These are phyloP conservation scores for Trichosporon asahii DNA, from an alignment of 1,284 basidiomycete genomes.

Conservation along the genomic window DNA sequence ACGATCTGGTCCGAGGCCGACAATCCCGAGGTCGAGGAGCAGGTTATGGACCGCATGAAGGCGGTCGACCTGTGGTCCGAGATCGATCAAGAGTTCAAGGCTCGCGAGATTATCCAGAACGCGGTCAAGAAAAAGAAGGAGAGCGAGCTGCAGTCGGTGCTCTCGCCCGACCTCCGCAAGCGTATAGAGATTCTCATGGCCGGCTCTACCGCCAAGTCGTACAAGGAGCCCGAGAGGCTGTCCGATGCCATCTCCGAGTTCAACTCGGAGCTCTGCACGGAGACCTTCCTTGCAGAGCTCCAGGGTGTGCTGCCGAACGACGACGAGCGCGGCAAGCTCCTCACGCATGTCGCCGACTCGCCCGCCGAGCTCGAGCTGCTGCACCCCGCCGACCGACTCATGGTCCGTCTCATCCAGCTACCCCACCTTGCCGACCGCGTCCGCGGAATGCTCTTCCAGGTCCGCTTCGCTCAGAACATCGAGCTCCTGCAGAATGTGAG, in stretches of 20 bases:
- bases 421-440: slow-evolving; percentile 86
- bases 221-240: slow-evolving; percentile 73
- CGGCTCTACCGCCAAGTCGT: slow-evolving; percentile 63
- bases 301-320: slow-evolving; percentile 81
- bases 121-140: slow-evolving; percentile 63
- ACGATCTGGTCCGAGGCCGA: slow-evolving; percentile 79
- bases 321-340: slow-evolving; percentile 88
- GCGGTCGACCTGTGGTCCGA: slow-evolving; percentile 84
- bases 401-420: slow-evolving; percentile 95
- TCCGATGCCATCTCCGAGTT: slow-evolving; percentile 77
- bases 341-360: slow-evolving; percentile 67
- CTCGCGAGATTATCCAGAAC: slow-evolving; percentile 76
- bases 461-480: slow-evolving; percentile 78
- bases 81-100: slow-evolving; percentile 98
- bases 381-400: slow-evolving; percentile 90
- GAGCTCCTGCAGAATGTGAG: slow-evolving; percentile 57
- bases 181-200: slow-evolving; percentile 88
- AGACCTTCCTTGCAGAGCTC: slow-evolving; percentile 80
- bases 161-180: slow-evolving; percentile 84
- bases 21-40: slow-evolving; percentile 62
- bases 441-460: slow-evolving; percentile 89
- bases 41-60: slow-evolving; percentile 74
- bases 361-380: slow-evolving; percentile 82
- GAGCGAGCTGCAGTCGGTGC: slow-evolving; percentile 83
- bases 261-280: slow-evolving; percentile 77